Base-by-base conservation (phyloP, 2,329 filamentous ascomycete genomes). In the Colletotrichum euphorbiae region DNA sequence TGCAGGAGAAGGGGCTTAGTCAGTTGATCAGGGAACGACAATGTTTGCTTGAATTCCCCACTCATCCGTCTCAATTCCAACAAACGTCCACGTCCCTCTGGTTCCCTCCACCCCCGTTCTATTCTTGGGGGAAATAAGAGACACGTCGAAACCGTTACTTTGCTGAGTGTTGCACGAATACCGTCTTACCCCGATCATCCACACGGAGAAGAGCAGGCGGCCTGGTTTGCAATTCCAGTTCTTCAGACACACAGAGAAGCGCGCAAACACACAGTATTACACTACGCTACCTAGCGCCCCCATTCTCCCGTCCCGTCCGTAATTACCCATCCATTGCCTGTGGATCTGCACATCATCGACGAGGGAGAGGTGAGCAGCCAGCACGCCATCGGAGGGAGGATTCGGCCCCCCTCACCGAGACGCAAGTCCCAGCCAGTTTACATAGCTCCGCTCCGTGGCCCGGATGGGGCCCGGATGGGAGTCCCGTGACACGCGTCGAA, bases 381-480 rank as follows among this genome's bases (percentile, higher is more conserved):
- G 33, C 51, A 24, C 17, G 3, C 5, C n/a, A 24, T 0, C 9
- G 31, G 19, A 43, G 52, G 56, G 31, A 50, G 46, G 54, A 59
- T 17, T 58, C 52, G 62, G 36, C 63, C 50, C 63, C n/a, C 24
- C 24, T 51, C 48, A 33, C 48, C 48, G 28, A 36, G 31, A 17
- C n/a, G 15, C 15, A 9, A 11, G n/a, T n/a, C 24, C 19, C 24
- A n/a, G 9, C 21, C 42, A 9, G 17, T 51, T 46, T 17, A n/a
- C n/a, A n/a, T n/a, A 19, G 50, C 15, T 21, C 42, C 45, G 21
- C 54, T 33, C 19, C 33, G 59, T 40, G 33, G n/a, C n/a, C 33
- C 58, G 63, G 36, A 67, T 67, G 63, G 50, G 63, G n/a, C n/a
- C 33, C 58, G 63, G 36, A 67, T 67, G 63, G 50, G 63, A 67